Conservation (phyloP, 1,284 basidiomycete genomes). For the Singerocomus inundabilis region DNA sequence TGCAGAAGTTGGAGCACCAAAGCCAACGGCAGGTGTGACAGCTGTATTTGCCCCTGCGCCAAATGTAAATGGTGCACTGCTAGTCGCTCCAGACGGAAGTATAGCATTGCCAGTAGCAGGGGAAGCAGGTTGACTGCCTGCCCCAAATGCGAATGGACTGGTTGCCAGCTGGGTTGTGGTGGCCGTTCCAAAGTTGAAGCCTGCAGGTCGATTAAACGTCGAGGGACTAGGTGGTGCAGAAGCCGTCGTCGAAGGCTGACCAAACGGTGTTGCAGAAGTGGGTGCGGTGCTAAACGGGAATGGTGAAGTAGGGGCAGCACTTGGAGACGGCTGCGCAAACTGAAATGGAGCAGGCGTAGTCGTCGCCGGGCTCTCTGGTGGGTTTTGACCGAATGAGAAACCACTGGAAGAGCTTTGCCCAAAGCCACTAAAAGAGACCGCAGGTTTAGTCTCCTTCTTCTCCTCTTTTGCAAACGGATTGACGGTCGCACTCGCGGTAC, state of each 20-base stretch:
- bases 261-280: conserved; percentile 44
- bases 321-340: conserved; percentile 42
- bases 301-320: conserved; percentile 35
- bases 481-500: conserved; percentile 12
- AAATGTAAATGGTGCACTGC: conserved; percentile 39
- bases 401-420: conserved; percentile 30
- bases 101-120: conserved; percentile 42
- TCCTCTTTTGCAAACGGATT: conserved; percentile 37
- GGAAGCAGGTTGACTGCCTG: conserved; percentile 53
- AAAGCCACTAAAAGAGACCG: conserved; percentile 29
- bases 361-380: conserved; percentile 36
- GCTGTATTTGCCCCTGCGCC: conserved; percentile 30
- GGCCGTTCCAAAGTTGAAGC: conserved; percentile 41
- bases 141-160: conserved; percentile 32
- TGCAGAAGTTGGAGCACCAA: conserved; percentile 36
- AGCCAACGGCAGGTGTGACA: conserved; percentile 39
- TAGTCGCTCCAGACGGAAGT: conserved; percentile 42
- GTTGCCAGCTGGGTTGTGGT: conserved; percentile 27
- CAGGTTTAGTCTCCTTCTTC: conserved; percentile 31
- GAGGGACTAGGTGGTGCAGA: conserved; percentile 60
- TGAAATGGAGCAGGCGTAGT: conserved; percentile 42
- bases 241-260: conserved; percentile 31
- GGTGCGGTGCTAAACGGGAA: conserved; percentile 47
- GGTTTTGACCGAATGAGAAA: conserved; percentile 37
- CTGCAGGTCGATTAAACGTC: conserved; percentile 35